These are phyloP conservation scores for Mycosphaerella arachidis DNA, from an alignment of 2,329 filamentous ascomycete species.

Conservation along the genomic window DNA sequence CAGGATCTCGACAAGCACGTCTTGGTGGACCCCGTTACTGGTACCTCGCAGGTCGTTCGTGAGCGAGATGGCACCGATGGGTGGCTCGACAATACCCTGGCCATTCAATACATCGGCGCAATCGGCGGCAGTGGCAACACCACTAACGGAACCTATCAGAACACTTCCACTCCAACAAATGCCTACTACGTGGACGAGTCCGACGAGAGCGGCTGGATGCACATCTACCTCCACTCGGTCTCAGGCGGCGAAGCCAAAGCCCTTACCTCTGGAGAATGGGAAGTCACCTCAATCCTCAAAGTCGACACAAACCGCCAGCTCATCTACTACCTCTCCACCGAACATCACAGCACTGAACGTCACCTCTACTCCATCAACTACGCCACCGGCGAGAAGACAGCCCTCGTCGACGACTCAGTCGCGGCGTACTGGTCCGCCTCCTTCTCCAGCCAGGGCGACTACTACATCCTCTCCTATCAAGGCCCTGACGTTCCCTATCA, in stretches of 20 bases:
- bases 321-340: conserved; percentile 62
- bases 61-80: conserved; percentile 57
- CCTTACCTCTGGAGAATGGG: conserved; percentile 55
- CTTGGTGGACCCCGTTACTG: conserved; percentile 51
- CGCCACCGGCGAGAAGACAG: conserved; percentile 48
- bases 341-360: conserved; percentile 61
- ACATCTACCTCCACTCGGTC: conserved; percentile 61
- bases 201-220: conserved; percentile 61
- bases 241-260: conserved; percentile 47
- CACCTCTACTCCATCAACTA: conserved; percentile 65
- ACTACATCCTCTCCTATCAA: conserved; percentile 61
- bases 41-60: conserved; percentile 47
- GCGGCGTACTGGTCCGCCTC: conserved; percentile 60
- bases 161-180: conserved; percentile 20
- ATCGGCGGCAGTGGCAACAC: conserved; percentile 23
- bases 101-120: conserved; percentile 53
- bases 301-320: conserved; percentile 54
- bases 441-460: conserved; percentile 59
- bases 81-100: conserved; percentile 58
- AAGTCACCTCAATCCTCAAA: conserved; percentile 57
- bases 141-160: conserved; percentile 23
- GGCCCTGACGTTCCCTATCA: conserved; percentile 67
- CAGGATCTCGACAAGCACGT: conserved; percentile 62
- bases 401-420: conserved; percentile 58
- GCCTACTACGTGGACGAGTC: conserved; percentile 63